Evolutionary conservation across 306 rosid species (phyloP), one percentile per base, ranked within the genome.

Genomic region (Cajanus cajan): DNA sequence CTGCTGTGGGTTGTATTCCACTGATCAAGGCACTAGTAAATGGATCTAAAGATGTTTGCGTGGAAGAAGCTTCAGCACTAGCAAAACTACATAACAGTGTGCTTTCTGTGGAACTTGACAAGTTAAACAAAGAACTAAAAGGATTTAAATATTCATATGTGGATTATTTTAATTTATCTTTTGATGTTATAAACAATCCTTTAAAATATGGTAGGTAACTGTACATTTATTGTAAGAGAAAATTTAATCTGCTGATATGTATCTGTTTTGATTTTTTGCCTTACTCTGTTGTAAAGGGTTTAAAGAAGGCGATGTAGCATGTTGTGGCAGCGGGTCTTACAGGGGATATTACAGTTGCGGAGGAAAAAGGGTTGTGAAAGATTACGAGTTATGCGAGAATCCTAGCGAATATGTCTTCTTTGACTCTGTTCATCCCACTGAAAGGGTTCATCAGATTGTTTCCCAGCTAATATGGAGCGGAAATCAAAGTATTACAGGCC

Each of bases 281-380:
- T n/a, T n/a, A n/a, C n/a, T n/a, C n/a, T 79, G 13, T 1, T 52
- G 41, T 43, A 6, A 47, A 90, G 92, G 92, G 16, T 80, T 92
- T 12, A 88, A 82, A 73, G 89, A 85, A 73, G 89, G 82, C 8
- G 80, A 51, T 12, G 44, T 4, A 4, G 94, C 87, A 65, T 90
- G 94, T 34, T 91, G 94, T 71, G 97, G 97, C 0, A 81, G 82
- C 51, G 90, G 97, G 0, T 85, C 81, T 14, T 78, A 72, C 66
- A 85, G 85, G 64, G 91, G 83, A 62, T 68, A 73, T 51, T 24
- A 9, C 11, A 92, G 80, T 71, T 92, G 97, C 61, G 94, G 94
- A 43, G 89, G 90, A 52, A 81, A 63, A 84, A 82, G 89, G 78
- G 82, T 25, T 12, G 22, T 52, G 18, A 61, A 63, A 50, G 82